Evolutionary conservation across 352 stramenopile species (phyloP), one percentile per base, ranked within the genome.

Genomic region (Phytopythium litorale): DNA sequence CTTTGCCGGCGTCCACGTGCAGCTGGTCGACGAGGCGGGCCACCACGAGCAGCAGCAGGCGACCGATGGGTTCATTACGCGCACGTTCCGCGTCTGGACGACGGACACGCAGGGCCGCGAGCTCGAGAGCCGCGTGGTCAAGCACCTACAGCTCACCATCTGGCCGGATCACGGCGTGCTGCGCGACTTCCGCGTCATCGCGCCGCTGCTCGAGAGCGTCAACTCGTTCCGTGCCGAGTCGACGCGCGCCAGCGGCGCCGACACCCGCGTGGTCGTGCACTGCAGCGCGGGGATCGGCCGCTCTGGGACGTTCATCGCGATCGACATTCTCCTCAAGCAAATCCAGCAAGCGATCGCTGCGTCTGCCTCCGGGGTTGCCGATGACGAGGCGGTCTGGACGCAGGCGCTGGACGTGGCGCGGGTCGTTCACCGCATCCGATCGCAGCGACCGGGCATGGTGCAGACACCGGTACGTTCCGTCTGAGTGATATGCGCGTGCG

Each of bases 241-340:
- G 9, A 72, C 71, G 0, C 58, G 55, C 16, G 16, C 30, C 19
- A 62, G 64, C 6, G 65, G 71, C 16, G 67, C 74, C 25, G 50
- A 70, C 13, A 59, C 71, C 3, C 75, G 68, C 38, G 67, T 91
- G 0, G 62, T 92, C 12, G 84, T 94, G 45, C 86, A 92, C 61
- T 94, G 86, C 67, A 92, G 86, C 48, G 86, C 86, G 0, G 83
- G 86, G 28, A 92, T 94, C 46, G 86, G 86, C 19, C 80, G 86
- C 15, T 93, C 83, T 0, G 83, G 86, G 42, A 94, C 84, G 48
- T 90, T 95, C 58, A 93, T 95, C 49, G 82, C 86, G 13, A 92
- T 95, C 53, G 82, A 95, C 58, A 79, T 91, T 37, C 72, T 94
- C 30, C 60, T 91, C 21, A 81, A 84, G 46, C 64, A 75, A 32